Evolutionary conservation across 495 filamentous ascomycete genomes (phyloP).

Genomic region (Aspergillus heteromorphus): DNA sequence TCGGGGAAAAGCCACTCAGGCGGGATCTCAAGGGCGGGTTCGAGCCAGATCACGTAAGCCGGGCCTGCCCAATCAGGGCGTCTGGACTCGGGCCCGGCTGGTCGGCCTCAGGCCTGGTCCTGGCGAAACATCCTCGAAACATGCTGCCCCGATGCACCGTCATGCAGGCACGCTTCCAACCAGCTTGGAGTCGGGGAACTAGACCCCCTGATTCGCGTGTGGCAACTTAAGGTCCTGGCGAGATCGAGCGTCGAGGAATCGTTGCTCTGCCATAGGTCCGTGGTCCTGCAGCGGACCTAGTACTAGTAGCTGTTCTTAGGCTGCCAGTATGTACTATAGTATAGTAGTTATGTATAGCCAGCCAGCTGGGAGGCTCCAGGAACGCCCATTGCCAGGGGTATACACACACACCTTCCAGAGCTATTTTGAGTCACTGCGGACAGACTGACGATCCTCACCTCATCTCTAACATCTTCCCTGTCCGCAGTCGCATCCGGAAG

Average conservation of each 20-base stretch:
- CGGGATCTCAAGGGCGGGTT: conserved; percentile 14
- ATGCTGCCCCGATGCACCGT: no score
- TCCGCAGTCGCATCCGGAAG: not conserved
- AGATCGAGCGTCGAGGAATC: not conserved
- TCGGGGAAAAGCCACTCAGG: conserved; percentile 36
- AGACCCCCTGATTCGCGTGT: not conserved
- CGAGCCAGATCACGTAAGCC: conserved; percentile 33
- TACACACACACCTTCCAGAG: no score
- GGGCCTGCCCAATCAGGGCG: conserved; percentile 1
- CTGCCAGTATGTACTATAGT: no score
- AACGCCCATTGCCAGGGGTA: no score
- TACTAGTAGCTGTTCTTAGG: not conserved
- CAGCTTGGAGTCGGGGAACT: not conserved
- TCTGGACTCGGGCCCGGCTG: no score
- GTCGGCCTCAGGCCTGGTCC: not conserved
- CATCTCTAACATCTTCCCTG: no score
- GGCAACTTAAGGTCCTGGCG: not conserved
- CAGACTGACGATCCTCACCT: no score
- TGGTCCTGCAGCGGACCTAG: not conserved
- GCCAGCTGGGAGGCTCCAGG: no score
- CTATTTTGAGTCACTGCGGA: no score
- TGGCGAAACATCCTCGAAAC: no score
- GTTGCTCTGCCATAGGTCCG: not conserved
- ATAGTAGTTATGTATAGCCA: no score
- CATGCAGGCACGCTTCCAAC: conserved; percentile 4